These are phyloP conservation scores for Zizania latifolia DNA, from an alignment of 176 grass and related monocot genomes.

Conservation along the genomic window DNA sequence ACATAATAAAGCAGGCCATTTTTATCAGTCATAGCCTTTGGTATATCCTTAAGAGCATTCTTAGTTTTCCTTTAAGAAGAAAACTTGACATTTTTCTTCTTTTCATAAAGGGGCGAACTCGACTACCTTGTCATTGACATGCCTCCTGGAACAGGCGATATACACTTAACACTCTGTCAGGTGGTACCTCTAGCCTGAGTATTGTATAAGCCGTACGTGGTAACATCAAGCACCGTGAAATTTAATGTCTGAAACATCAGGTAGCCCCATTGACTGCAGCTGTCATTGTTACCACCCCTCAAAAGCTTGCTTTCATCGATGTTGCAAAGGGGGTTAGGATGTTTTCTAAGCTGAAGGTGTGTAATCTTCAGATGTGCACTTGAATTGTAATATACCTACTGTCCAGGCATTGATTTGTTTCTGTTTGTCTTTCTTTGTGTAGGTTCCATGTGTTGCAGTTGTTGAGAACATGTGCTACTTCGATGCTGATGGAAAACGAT, in stretches of 20 bases:
- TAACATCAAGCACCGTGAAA: neutral
- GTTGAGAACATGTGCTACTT: conserved; percentile 99
- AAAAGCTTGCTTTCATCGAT: conserved; percentile 97
- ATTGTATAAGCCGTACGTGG: conserved; percentile 12
- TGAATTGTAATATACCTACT: neutral
- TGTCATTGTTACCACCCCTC: conserved; percentile 95
- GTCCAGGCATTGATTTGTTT: neutral
- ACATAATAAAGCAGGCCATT: neutral
- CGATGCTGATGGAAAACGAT: conserved; percentile 85
- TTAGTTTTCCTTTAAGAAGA: conserved; percentile 7
- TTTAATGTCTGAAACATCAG: conserved; percentile 41
- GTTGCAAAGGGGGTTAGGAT: conserved; percentile 97
- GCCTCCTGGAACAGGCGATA: conserved; percentile 98
- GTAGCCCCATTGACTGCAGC: conserved; percentile 91
- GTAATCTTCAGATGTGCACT: conserved; percentile 26
- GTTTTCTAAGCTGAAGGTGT: conserved; percentile 99
- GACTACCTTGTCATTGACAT: conserved; percentile 98
- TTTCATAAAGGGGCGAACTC: conserved; percentile 72
- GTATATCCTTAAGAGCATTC: neutral
- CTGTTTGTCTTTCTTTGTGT: conserved; percentile 14
- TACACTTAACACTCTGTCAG: conserved; percentile 97
- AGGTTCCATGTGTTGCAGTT: conserved; percentile 95
- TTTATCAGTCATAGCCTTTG: neutral
- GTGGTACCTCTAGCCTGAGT: conserved; percentile 33
- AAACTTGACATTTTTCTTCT: conserved; percentile 16